phyloP scores from a whole-genome alignment of 1,284 basidiomycete species.

The Heterobasidion irregulare region DNA sequence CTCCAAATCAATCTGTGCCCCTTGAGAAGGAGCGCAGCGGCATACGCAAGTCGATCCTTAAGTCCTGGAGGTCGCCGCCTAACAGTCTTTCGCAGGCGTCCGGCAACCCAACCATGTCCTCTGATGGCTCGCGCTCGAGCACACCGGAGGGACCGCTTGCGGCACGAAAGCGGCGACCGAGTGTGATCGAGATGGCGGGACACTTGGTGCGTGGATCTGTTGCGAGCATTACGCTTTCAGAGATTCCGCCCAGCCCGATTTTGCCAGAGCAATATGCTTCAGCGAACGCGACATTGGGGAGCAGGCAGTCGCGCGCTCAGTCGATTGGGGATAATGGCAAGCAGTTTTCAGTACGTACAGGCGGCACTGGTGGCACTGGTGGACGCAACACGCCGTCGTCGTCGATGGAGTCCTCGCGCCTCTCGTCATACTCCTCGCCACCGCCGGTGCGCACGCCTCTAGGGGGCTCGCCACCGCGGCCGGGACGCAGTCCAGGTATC shows the following conservation, averaged over 20 bases:
- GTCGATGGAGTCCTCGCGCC: constrained; percentile 6
- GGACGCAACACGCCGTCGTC: constrained; percentile 14
- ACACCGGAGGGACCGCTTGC: constrained; percentile 13
- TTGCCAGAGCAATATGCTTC: constrained; percentile 28
- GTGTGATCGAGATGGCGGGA: constrained; percentile 23
- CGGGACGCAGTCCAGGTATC: constrained; percentile 13
- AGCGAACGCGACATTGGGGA: constrained; percentile 7
- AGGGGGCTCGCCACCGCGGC: constrained; percentile 21
- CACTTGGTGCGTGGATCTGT: constrained; percentile 18
- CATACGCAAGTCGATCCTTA: constrained; percentile 64
- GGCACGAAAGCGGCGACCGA: constrained; percentile 28
- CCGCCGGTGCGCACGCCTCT: constrained; percentile 18
- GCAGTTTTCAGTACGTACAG: constrained; percentile 16
- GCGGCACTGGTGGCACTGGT: constrained; percentile 10
- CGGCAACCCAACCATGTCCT: constrained; percentile 12
- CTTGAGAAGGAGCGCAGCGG: constrained; percentile 13
- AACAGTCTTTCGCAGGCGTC: constrained; percentile 17
- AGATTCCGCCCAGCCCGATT: constrained; percentile 34
- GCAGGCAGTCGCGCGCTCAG: constrained; percentile 23
- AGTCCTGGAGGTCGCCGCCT: constrained; percentile 43
- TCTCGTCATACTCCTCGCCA: constrained; percentile 18
- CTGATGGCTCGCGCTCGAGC: constrained; percentile 12
- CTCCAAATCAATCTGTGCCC: constrained; percentile 12
- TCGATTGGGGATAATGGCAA: constrained; percentile 20
- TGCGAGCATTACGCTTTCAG: constrained; percentile 16